These are phyloP conservation scores for Xylariaceae sp. DNA, from an alignment of 2,329 filamentous ascomycete genomes.

Conservation along the genomic window DNA sequence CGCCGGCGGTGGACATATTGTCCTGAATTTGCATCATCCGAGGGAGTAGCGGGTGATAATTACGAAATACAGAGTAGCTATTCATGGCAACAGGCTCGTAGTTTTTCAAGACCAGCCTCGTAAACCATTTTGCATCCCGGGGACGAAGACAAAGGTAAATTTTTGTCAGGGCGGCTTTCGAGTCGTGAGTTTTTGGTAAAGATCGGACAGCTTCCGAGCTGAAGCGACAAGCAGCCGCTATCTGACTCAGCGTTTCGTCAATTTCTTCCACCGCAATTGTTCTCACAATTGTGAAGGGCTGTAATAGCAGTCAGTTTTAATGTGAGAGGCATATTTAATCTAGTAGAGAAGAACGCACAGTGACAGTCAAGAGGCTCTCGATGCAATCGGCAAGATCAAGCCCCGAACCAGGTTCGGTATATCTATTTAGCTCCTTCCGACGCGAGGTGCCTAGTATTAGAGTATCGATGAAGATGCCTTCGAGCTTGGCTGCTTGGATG, in stretches of 20 bases:
- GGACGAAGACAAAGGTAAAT: conserved; percentile 60
- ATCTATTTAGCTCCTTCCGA: conserved; percentile 58
- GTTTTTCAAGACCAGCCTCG: conserved; percentile 73
- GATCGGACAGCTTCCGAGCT: conserved; percentile 61
- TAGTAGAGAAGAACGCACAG: conserved; percentile 41
- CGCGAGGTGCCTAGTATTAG: conserved; percentile 63
- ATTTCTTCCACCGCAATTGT: conserved; percentile 68
- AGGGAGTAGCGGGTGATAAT: conserved; percentile 67
- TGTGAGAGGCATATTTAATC: conserved; percentile 1
- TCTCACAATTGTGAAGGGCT: too few species aligned
- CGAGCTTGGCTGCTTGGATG: conserved; percentile 58
- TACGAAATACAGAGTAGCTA: conserved; percentile 47
- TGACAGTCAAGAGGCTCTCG: conserved; percentile 57
- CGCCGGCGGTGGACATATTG: conserved; percentile 58
- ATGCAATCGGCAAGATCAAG: conserved; percentile 70
- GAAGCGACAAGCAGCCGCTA: conserved; percentile 67
- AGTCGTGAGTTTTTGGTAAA: conserved; percentile 27
- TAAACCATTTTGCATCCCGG: conserved; percentile 81
- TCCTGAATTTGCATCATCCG: conserved; percentile 66
- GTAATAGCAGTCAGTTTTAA: conserved; percentile 43
- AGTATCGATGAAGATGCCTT: conserved; percentile 63
- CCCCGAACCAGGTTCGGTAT: conserved; percentile 52
- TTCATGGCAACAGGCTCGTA: conserved; percentile 66
- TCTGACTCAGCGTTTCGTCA: conserved; percentile 58
- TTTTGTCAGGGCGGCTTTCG: conserved; percentile 46